Conservation (phyloP, 2,329 filamentous ascomycete genomes). For the Neofusicoccum parvum region DNA sequence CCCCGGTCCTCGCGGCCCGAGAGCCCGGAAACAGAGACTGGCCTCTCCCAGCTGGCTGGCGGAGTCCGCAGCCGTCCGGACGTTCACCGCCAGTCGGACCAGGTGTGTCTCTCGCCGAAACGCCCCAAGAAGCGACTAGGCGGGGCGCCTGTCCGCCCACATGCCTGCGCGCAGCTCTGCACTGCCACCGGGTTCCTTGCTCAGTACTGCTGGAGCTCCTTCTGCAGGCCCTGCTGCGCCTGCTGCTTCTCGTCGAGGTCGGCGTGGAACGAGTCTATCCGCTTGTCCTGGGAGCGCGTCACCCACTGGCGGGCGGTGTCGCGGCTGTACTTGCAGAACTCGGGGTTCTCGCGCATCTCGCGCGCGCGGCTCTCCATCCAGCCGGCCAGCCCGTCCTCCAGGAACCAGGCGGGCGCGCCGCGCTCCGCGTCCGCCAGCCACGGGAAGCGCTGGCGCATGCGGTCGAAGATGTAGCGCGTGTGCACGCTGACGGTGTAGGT, state of each 20-base stretch:
- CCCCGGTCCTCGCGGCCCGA: background rate
- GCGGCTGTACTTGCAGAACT: conserved; percentile 7
- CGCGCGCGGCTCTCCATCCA: conserved; percentile 11
- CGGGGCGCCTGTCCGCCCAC: background rate
- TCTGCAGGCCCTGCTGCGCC: background rate
- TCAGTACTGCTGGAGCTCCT: background rate
- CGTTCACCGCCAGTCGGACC: background rate
- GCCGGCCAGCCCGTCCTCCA: conserved; percentile 5
- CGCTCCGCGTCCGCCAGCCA: background rate
- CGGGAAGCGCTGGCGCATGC: background rate
- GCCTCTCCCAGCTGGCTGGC: background rate
- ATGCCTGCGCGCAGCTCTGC: background rate
- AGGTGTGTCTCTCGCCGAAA: background rate
- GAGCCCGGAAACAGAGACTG: background rate
- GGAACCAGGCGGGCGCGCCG: conserved; percentile 1
- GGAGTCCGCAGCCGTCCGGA: background rate
- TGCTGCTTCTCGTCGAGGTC: conserved; percentile 4
- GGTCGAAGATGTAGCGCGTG: conserved; percentile 11
- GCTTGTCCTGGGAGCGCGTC: background rate
- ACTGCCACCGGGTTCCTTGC: background rate
- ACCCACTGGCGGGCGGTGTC: background rate
- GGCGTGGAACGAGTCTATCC: conserved; percentile 14
- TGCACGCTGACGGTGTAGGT: conserved; percentile 1
- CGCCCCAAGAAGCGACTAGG: background rate
- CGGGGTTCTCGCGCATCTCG: conserved; percentile 8